Evolutionary conservation across 192 early-diverging fungal species (phyloP).

Genomic region (Coemansia reversa): DNA sequence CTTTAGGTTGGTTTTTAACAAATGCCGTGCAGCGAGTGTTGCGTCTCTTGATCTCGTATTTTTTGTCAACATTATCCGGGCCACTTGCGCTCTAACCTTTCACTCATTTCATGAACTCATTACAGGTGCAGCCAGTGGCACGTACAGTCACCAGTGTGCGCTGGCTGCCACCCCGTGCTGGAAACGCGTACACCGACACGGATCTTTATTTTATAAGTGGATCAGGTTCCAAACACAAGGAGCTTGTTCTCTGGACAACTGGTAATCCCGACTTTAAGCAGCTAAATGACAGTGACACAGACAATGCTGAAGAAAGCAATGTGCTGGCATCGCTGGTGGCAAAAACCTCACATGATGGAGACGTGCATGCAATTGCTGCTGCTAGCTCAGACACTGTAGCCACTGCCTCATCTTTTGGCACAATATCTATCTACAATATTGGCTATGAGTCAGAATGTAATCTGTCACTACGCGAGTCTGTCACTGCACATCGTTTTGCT

Average conservation of each 20-base stretch:
- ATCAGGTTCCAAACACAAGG: conserved; percentile 37
- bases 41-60: background rate
- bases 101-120: conserved; percentile 20
- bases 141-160: conserved; percentile 32
- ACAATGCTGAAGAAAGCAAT: background rate
- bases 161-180: conserved; percentile 49
- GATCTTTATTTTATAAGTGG: conserved; percentile 42
- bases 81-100: background rate
- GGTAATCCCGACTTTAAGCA: conserved; percentile 40
- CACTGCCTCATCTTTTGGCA: conserved; percentile 46
- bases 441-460: background rate
- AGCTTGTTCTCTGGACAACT: conserved; percentile 53
- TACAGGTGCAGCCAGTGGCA: conserved; percentile 43
- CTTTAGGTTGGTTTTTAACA: background rate
- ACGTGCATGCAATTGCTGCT: conserved; percentile 27
- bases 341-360: conserved; percentile 32
- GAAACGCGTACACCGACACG: conserved; percentile 47
- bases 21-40: background rate
- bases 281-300: background rate
- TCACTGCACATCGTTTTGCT: conserved; percentile 37
- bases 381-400: conserved; percentile 15
- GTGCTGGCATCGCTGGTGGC: conserved; percentile 22
- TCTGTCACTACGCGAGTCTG: conserved; percentile 26
- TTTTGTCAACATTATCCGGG: background rate
- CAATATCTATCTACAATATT: conserved; percentile 35